Evolutionary conservation across 495 filamentous ascomycete species (phyloP).

Genomic region (Pyrenopolyporus hunteri): DNA sequence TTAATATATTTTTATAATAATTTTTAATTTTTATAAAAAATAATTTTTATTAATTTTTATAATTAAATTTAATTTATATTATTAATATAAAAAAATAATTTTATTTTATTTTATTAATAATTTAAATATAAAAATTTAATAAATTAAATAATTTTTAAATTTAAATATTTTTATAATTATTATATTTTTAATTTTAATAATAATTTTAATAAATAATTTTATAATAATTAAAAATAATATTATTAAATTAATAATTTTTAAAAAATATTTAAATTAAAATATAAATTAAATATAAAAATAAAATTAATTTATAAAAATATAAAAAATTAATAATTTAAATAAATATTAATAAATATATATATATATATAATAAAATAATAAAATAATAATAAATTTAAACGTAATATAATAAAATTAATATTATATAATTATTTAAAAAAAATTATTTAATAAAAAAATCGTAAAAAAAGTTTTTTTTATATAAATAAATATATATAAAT

Average conservation of each 20-base stretch:
- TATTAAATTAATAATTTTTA: not conserved
- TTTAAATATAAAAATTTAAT: not conserved
- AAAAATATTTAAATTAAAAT: not conserved
- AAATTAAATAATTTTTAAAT: not conserved
- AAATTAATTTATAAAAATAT: not conserved
- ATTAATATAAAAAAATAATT: not conserved
- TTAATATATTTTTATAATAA: not conserved
- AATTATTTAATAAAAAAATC: not conserved
- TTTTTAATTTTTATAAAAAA: not conserved
- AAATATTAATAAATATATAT: not conserved
- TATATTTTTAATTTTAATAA: not conserved
- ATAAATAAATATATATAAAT: not conserved
- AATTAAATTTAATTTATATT: not conserved
- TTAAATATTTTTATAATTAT: not conserved
- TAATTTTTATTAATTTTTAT: not conserved
- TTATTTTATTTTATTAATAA: not conserved
- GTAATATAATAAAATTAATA: not conserved
- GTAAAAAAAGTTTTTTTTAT: not conserved
- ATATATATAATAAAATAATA: not conserved
- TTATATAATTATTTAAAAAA: not conserved
- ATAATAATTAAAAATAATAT: not conserved
- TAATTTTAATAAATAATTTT: not conserved
- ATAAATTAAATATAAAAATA: not conserved
- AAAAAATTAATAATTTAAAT: not conserved
- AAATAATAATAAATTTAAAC: not conserved